Percentiles rank a stretch among this genome's conserved stretches.
phyloP scores from a whole-genome alignment of 78 protist genomes.

The Cavenderia fasciculata region DNA sequence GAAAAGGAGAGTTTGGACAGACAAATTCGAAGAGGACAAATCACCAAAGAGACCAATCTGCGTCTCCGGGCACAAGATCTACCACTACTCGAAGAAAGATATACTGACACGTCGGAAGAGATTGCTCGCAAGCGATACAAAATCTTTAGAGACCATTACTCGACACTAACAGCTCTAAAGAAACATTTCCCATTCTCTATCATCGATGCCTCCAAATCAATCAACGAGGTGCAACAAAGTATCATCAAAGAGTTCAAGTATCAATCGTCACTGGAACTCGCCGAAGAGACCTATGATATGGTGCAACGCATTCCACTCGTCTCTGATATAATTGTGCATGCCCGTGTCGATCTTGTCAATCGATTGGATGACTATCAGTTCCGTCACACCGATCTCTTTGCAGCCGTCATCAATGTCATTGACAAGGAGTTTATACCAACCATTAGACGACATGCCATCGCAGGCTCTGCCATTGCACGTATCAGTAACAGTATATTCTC shows the following conservation, averaged over 20 bases:
- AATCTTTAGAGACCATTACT: conserved; percentile 78
- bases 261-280: conserved; percentile 72
- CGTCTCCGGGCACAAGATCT: conserved; percentile 34
- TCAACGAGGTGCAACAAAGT: conserved; percentile 57
- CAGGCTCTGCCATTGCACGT: conserved; percentile 54
- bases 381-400: conserved; percentile 44
- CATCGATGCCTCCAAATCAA: conserved; percentile 71
- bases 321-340: conserved; percentile 49
- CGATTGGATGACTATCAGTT: conserved; percentile 78
- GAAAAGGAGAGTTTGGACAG: conserved; percentile 81
- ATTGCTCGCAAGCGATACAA: conserved; percentile 72
- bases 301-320: conserved; percentile 83
- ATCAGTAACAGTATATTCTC: conserved; percentile 22
- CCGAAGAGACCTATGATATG: conserved; percentile 65
- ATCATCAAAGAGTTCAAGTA: conserved; percentile 72
- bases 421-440: conserved; percentile 66
- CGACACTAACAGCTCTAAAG: conserved; percentile 76
- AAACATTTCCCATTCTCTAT: conserved; percentile 83
- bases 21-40: conserved; percentile 81
- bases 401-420: conserved; percentile 40
- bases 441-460: conserved; percentile 57
- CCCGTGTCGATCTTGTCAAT: conserved; percentile 75
- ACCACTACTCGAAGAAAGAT: conserved; percentile 71
- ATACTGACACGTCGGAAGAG: conserved; percentile 75
- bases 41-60: conserved; percentile 63